Evolutionary conservation across 805 yeast genomes (phyloP), one percentile per base, ranked within the genome.

Genomic region (Candida sonorensis): DNA sequence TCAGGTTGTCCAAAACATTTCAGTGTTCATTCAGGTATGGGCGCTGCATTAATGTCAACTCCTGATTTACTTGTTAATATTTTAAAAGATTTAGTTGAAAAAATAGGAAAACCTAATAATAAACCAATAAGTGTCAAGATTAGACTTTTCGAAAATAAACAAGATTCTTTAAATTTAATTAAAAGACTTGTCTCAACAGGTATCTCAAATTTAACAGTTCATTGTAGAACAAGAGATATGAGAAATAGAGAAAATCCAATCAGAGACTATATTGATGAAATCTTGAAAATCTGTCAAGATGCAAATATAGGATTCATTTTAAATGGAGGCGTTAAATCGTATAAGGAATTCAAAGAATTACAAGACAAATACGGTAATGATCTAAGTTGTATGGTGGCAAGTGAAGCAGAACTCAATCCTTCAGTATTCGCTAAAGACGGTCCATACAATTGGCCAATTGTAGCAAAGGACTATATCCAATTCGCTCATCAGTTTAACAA

Each of bases 1-100:
- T 86, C 95, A 18, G 98, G 98, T 5, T 92, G 98, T 59, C 98
- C 98, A 3, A 92, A 90, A 54, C 97, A 87, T 45, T 92, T 92
- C 50, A 82, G 94, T 1, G 69, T 87, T 3, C 98, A 92, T 56
- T 69, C 94, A 0, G 98, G 98, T 1, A 92, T 92, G 97, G 98
- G 98, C 5, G 95, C 97, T 3, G 97, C 95, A 1, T 63, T 92
- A 28, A 63, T 92, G 34, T 64, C 68, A 20, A 84, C 88, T 0
- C 97, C 97, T 0, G 95, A 84, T 27, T 60, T 73, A 23, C 64
- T 92, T 12, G 81, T 80, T 42, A 67, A 68, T 11, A 92, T 92
- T 19, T 59, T 92, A 38, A 57, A 57, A 4, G 68, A 70, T 7
- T 60, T 92, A 30, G 97, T 92, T 2, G 68, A 68, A 16, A 66